These are phyloP conservation scores for Tolypocladium pustulatum DNA, from an alignment of 2,329 filamentous ascomycete species.

Conservation along the genomic window DNA sequence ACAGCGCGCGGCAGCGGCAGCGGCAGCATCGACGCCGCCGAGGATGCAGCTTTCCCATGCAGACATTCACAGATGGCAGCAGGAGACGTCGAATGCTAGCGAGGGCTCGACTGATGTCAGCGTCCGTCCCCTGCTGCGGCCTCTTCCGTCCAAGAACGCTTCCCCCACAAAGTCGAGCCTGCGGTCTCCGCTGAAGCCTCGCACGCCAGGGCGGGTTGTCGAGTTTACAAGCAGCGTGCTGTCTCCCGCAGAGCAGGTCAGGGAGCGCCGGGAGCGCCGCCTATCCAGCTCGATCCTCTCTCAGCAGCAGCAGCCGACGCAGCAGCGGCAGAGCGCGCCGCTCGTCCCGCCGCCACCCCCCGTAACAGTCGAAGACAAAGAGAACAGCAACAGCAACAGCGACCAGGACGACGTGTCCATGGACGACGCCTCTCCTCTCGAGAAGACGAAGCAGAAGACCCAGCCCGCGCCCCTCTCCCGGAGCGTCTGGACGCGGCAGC, in stretches of 20 bases:
- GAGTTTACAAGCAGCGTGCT: slow-evolving; percentile 44
- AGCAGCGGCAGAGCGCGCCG: not conserved
- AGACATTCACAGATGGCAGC: slow-evolving; percentile 31
- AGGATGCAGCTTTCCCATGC: slow-evolving; percentile 30
- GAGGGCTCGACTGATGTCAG: slow-evolving; percentile 23
- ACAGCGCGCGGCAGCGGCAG: slow-evolving; percentile 11
- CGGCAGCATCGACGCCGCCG: slow-evolving; percentile 22
- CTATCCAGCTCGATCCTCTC: slow-evolving; percentile 12
- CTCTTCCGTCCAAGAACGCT: slow-evolving; percentile 37
- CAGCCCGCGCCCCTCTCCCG: slow-evolving; percentile 22
- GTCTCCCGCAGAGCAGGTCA: slow-evolving; percentile 32
- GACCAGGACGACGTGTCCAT: slow-evolving; percentile 13
- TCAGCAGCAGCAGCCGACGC: not conserved
- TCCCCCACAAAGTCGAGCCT: slow-evolving; percentile 48
- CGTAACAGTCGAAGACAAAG: slow-evolving; percentile 12
- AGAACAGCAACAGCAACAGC: slow-evolving; percentile 15
- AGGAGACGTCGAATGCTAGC: slow-evolving; percentile 25
- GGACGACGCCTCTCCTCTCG: slow-evolving; percentile 15
- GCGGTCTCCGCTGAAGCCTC: slow-evolving; percentile 46
- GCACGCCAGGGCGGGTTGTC: slow-evolving; percentile 46
- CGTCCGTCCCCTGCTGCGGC: slow-evolving; percentile 30
- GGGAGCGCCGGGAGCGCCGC: slow-evolving; percentile 18
- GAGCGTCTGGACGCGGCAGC: slow-evolving; percentile 35
- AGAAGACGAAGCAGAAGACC: not conserved
- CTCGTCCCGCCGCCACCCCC: not conserved